Evolutionary conservation across 148 eudicot genomes (phyloP), one percentile per base, ranked within the genome.

Genomic region (Vaccinium darrowii): DNA sequence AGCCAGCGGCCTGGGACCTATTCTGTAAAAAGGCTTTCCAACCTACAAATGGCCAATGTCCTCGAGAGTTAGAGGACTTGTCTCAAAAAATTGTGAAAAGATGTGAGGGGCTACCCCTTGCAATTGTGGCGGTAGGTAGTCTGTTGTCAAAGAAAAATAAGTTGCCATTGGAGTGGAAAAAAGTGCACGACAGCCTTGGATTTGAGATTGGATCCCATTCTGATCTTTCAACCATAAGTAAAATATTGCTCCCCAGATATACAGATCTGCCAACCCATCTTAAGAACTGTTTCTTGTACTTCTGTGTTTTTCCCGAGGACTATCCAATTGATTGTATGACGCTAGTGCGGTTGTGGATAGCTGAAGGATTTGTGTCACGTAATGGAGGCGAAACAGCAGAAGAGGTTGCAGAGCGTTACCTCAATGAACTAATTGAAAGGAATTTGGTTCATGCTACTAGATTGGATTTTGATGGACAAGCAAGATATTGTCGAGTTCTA

Each of bases 41-140:
- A 36, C 13, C 25, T 49, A 4, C 21, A 11, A 81, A 82, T 6
- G 67, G 67, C 2, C n/a, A 60, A 62, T 67, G 88, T 81, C 82
- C 84, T 76, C 50, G 36, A 7, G 82, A 81, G 72, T 84, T 84
- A 79, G 13, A n/a, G 69, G 77, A 53, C 3, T 81, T 63, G 80
- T 60, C 86, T 60, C 49, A 12, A 2, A 82, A 74, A 58, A 73
- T 91, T 14, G 76, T 90, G n/a, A 62, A 67, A 78, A 87, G 79
- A 82, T 90, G 92, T 85, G 91, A 87, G 57, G 91, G 91, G 43
- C 23, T 88, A 25, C 93, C 93, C 1, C 81, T 52, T 14, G 89
- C 86, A 57, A 85, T 90, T 36, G 47, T 71, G 9, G 88, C 82
- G 47, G 71, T 85, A 21, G 88, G 86, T 2, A 47, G 50, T 27